Base-by-base conservation (phyloP, 345 rosid species). In the Gynandropsis gynandra region DNA sequence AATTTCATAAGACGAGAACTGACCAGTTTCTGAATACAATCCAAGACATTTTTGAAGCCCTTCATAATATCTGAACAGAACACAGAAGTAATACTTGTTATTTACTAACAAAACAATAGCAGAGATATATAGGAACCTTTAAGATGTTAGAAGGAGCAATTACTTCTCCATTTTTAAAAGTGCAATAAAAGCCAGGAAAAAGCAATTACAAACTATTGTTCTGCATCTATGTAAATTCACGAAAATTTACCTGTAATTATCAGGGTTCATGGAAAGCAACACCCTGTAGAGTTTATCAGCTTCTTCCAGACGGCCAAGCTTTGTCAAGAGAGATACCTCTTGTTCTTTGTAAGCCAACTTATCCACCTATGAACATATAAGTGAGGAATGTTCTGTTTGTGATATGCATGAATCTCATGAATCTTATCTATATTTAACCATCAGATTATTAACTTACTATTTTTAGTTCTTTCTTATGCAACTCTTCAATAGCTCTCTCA, bases 201-300 rank as follows among this genome's bases (percentile, higher is more conserved):
- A 41, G 16, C 21, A 43, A 24, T 24, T 31, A 44, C 19, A 52
- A 36, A 27, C 44, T 42, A 37, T 15, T 14, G 45, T 39, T 47
- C 29, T 46, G 11, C 18, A 16, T 46, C n/a, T 15, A 72, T 5
- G 8, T 31, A 18, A 47, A 52, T 19, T 43, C 44, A 18, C n/a
- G 34, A 58, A 47, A 46, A 56, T 47, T 62, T 64, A 88, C 99
- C 97, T 80, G 74, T 93, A 93, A 63, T 93, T 88, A 75, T 93
- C 99, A 44, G 99, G 97, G 79, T 88, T 93, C 76, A 89, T 72
- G 36, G 79, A 73, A 56, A 93, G 96, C 43, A 93, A 75, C 37
- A 15, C 68, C 81, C 69, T 76, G 69, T 81, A 85, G 68, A 83
- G 61, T 57, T 80, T 78, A 59, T 66, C 80, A 54, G 81, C 97